A percentile compares a stretch with the other conserved stretches of the same genome.
These are phyloP conservation scores for Barnettozyma sp. DNA, from an alignment of 805 yeast genomes.

Conservation along the genomic window DNA sequence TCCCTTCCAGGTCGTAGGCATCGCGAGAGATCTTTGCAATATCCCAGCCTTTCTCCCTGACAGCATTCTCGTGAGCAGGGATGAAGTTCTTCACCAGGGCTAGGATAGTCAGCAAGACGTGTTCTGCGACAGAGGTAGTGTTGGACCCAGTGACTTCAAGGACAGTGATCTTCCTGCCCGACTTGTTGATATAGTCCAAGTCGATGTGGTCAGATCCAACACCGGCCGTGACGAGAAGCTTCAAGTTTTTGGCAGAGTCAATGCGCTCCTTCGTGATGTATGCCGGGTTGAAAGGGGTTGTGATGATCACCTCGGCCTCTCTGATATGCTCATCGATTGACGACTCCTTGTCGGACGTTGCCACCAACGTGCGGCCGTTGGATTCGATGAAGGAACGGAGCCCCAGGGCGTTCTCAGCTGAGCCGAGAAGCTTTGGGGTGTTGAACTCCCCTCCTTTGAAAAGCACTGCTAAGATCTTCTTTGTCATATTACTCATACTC, in stretches of 20 bases:
- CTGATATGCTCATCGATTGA: conserved; percentile 56
- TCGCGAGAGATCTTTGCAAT: conserved; percentile 72
- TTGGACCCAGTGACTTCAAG: conserved; percentile 80
- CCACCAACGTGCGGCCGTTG: conserved; percentile 58
- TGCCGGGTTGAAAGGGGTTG: conserved; percentile 82
- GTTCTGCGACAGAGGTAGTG: conserved; percentile 77
- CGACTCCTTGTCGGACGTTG: conserved; percentile 66
- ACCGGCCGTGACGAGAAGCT: conserved; percentile 71
- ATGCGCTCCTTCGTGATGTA: conserved; percentile 63
- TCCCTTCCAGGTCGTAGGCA: conserved; percentile 68
- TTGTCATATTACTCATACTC: conserved; percentile 4
- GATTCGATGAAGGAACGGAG: conserved; percentile 54
- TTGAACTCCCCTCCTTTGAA: conserved; percentile 27
- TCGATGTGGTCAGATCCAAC: conserved; percentile 82
- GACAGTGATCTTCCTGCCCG: conserved; percentile 56
- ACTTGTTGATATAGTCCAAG: conserved; percentile 52
- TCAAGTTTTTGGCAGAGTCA: conserved; percentile 62
- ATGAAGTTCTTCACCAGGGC: conserved; percentile 69
- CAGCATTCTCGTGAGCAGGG: conserved; percentile 68
- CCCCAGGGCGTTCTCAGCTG: conserved; percentile 72
- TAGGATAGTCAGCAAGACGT: conserved; percentile 67
- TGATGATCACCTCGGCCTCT: conserved; percentile 70
- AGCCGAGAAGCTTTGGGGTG: conserved; percentile 50
- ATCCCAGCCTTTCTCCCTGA: conserved; percentile 55
- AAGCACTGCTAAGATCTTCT: conserved; percentile 24